phyloP scores from a whole-genome alignment of 495 filamentous ascomycete genomes.

The Penicillium taxi region DNA sequence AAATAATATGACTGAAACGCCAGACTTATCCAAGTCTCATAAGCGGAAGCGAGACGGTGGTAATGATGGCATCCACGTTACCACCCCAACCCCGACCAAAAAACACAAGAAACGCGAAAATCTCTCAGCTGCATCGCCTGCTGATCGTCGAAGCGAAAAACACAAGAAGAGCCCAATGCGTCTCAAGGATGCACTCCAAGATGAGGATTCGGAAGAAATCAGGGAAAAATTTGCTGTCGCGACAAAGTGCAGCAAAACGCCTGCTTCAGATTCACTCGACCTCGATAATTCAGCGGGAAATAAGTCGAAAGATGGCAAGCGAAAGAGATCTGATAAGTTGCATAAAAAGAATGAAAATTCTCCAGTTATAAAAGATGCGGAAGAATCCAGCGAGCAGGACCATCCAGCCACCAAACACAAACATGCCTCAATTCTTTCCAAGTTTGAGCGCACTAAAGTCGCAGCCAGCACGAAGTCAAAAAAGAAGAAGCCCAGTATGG shows the following conservation, averaged over 20 bases:
- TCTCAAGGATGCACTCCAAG: constrained; percentile 11
- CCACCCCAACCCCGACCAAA: constrained; percentile 31
- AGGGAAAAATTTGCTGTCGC: constrained; percentile 26
- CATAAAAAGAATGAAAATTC: constrained; percentile 8
- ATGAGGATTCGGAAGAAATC: constrained; percentile 14
- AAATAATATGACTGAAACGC: constrained; percentile 14
- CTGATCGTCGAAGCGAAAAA: constrained; percentile 10
- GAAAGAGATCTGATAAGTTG: constrained; percentile 15
- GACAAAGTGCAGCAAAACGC: constrained; percentile 17
- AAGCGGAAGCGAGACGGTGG: constrained; percentile 35
- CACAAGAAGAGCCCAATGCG: constrained; percentile 21
- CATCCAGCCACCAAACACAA: constrained; percentile 25
- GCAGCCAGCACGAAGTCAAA: constrained; percentile 24
- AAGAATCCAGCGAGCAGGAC: constrained; percentile 8
- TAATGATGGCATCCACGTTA: constrained; percentile 22
- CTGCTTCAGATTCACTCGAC: constrained; percentile 15
- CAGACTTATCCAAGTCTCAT: constrained; percentile 22
- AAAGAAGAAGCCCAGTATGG: constrained; percentile 13
- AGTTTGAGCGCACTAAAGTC: constrained; percentile 37
- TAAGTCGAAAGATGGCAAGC: constrained; percentile 25
- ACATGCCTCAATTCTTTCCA: constrained; percentile 37
- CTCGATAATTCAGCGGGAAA: constrained; percentile 14
- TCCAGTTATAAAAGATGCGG: constrained; percentile 14
- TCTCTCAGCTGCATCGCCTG: constrained; percentile 7
- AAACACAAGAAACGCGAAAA: constrained; percentile 31